Percentiles rank a stretch among this genome's conserved stretches.
Evolutionary conservation across 2,329 filamentous ascomycete genomes (phyloP).

Genomic region (Aspergillus neoniger): DNA sequence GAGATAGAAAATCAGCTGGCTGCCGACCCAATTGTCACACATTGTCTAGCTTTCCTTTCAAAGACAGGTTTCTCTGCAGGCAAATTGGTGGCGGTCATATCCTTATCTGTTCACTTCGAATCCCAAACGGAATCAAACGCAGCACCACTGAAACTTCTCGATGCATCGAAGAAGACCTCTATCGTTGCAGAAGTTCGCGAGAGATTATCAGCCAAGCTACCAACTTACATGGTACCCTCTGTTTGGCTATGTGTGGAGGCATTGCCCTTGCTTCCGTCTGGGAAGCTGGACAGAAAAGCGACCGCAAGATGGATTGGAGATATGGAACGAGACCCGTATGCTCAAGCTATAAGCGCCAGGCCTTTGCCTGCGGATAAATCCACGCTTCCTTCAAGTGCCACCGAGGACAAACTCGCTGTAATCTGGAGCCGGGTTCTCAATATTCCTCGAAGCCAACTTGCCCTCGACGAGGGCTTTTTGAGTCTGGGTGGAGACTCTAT

Average conservation of each 20-base stretch:
- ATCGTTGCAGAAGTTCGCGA: constrained; percentile 32
- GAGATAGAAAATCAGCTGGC: constrained; percentile 50
- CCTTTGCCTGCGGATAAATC: not conserved
- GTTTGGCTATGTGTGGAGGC: constrained; percentile 49
- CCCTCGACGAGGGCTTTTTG: constrained; percentile 43
- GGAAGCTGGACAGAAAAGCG: constrained; percentile 49
- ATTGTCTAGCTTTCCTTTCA: constrained; percentile 40
- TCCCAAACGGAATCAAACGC: constrained; percentile 21
- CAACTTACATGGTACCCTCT: constrained; percentile 51
- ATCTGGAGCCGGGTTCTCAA: constrained; percentile 46
- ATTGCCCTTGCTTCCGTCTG: constrained; percentile 48
- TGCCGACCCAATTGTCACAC: constrained; percentile 33
- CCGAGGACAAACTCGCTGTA: constrained; percentile 33
- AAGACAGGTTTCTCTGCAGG: constrained; percentile 38
- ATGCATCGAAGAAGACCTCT: constrained; percentile 21
- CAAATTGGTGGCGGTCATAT: constrained; percentile 36
- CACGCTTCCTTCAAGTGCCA: constrained; percentile 25
- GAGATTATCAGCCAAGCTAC: constrained; percentile 36
- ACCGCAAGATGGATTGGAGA: constrained; percentile 37
- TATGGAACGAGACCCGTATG: constrained; percentile 31
- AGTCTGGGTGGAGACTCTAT: constrained; percentile 53
- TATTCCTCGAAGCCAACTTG: constrained; percentile 36
- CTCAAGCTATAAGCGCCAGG: constrained; percentile 8
- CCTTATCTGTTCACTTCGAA: constrained; percentile 26
- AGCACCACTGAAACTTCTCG: constrained; percentile 29